Evolutionary conservation across 441 rosid genomes (phyloP).

Genomic region (Populus hybrid): DNA sequence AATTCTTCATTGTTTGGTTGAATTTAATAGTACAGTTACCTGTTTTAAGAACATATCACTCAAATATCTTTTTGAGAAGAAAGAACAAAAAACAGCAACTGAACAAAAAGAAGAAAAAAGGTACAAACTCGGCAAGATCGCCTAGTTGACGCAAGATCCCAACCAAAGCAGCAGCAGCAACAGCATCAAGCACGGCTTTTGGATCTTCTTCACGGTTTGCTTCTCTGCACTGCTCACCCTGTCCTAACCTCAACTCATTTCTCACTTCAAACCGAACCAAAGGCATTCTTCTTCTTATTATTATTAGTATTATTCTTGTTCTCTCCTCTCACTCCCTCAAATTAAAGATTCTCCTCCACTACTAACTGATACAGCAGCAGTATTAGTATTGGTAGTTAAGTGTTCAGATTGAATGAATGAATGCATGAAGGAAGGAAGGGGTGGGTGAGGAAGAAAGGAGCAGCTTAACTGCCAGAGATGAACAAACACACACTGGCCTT

Average conservation of each 20-base stretch:
- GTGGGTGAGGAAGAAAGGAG: constrained; percentile 47
- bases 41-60: too few species aligned
- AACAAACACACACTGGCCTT: not conserved
- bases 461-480: constrained; percentile 50
- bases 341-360: not conserved
- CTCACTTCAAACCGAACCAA: constrained; percentile 66
- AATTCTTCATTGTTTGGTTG: not conserved
- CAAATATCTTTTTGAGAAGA: not conserved
- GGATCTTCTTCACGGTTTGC: constrained; percentile 68
- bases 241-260: constrained; percentile 29
- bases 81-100: not conserved
- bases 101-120: not conserved
- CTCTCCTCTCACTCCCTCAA: not conserved
- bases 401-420: constrained; percentile 10
- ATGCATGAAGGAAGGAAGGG: constrained; percentile 9
- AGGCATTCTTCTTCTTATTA: constrained; percentile 49
- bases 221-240: constrained; percentile 61
- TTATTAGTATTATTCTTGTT: not conserved
- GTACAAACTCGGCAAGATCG: constrained; percentile 91
- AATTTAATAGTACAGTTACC: too few species aligned
- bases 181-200: constrained; percentile 73
- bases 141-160: constrained; percentile 99
- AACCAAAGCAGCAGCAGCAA: constrained; percentile 86
- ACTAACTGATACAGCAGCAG: not conserved
- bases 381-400: not conserved